A percentile compares a stretch with the other conserved stretches of the same genome.
phyloP scores from a whole-genome alignment of 371 early-diverging fungal species.

The Mucor mucedo region DNA sequence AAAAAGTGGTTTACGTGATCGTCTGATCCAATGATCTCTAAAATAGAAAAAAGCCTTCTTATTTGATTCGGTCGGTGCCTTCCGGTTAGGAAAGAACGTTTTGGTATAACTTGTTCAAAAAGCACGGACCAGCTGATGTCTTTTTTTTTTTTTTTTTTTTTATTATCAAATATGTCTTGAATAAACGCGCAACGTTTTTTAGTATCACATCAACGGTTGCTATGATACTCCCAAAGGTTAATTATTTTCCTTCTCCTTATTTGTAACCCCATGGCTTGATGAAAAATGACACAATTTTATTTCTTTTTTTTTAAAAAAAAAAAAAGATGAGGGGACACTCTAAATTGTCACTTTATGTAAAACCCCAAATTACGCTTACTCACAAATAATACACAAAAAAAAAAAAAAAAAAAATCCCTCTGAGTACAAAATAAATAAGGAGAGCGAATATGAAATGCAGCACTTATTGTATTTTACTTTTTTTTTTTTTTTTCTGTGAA shows the following conservation, averaged over 20 bases:
- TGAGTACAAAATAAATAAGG: not conserved
- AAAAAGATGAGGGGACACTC: constrained; percentile 7
- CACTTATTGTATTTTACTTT: no score
- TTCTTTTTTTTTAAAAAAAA: no score
- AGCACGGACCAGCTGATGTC: constrained; percentile 25
- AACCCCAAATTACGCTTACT: constrained; percentile 1
- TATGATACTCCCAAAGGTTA: not conserved
- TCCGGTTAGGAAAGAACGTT: constrained; percentile 1
- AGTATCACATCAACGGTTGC: not conserved
- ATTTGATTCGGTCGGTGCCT: constrained; percentile 2
- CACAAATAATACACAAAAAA: not conserved
- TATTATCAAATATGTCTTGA: not conserved
- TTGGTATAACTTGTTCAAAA: not conserved
- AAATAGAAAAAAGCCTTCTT: not conserved
- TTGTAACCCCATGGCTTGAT: constrained; percentile 2
- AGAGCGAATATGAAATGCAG: not conserved
- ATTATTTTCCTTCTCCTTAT: not conserved
- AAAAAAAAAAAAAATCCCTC: no score
- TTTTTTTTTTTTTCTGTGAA: no score
- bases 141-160: constrained; percentile 6
- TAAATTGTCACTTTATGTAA: not conserved
- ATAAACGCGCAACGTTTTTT: not conserved
- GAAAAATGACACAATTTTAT: constrained; percentile 11
- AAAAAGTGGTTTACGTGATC: constrained; percentile 2
- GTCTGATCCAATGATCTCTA: constrained; percentile 12